These are phyloP conservation scores for Punctularia strigosozonata DNA, from an alignment of 768 basidiomycete species.

Conservation along the genomic window DNA sequence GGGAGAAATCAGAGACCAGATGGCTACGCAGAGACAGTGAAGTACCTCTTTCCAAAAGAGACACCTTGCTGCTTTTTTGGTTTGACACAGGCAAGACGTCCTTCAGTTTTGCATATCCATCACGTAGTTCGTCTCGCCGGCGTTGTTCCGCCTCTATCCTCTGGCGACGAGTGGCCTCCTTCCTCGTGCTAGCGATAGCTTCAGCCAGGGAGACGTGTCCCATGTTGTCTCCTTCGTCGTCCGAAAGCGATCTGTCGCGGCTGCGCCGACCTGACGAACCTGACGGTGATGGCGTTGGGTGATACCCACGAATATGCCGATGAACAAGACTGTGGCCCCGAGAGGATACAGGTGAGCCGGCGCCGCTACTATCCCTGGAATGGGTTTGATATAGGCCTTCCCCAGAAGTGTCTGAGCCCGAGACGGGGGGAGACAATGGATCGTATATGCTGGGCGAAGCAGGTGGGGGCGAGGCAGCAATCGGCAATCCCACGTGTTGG, in stretches of 20 bases:
- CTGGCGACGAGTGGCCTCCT: slow-evolving; percentile 76
- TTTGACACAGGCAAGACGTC: slow-evolving; percentile 80
- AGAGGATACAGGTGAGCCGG: slow-evolving; percentile 70
- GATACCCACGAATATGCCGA: slow-evolving; percentile 56
- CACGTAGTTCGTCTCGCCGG: slow-evolving; percentile 78
- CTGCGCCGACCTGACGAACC: slow-evolving; percentile 63
- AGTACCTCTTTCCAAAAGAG: slow-evolving; percentile 77
- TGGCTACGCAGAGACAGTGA: slow-evolving; percentile 7
- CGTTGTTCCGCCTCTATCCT: slow-evolving; percentile 87
- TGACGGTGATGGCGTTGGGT: slow-evolving; percentile 70
- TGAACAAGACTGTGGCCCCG: slow-evolving; percentile 69
- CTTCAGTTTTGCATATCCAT: slow-evolving; percentile 82
- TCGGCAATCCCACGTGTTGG: slow-evolving; percentile 58
- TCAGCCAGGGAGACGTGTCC: slow-evolving; percentile 62
- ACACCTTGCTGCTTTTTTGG: slow-evolving; percentile 88
- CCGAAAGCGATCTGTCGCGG: slow-evolving; percentile 53
- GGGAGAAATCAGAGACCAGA: slow-evolving; percentile 2
- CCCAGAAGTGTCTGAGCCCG: slow-evolving; percentile 82
- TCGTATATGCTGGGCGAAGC: slow-evolving; percentile 74
- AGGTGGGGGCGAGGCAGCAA: slow-evolving; percentile 51
- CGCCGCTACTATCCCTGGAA: slow-evolving; percentile 61
- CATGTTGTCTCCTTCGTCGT: slow-evolving; percentile 52
- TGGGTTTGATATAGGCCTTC: slow-evolving; percentile 64
- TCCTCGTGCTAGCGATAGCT: slow-evolving; percentile 64
- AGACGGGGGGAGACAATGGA: slow-evolving; percentile 75